A percentile compares a stretch with the other conserved stretches of the same genome.
phyloP scores from a whole-genome alignment of 176 grass and related monocot genomes.

The Neostapfia colusana region DNA sequence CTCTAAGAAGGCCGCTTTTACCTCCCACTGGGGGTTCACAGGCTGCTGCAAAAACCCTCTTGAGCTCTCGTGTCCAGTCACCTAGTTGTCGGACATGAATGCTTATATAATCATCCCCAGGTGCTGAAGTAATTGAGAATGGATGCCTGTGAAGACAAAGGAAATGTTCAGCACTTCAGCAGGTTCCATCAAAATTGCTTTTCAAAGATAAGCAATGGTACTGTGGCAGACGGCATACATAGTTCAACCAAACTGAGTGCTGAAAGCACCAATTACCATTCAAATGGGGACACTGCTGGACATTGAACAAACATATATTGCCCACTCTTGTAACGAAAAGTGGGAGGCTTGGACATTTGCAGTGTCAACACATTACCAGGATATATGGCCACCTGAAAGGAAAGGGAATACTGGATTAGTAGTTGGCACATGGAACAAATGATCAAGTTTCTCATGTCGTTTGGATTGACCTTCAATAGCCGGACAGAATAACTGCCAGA shows the following conservation, averaged over 20 bases:
- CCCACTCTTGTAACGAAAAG: constrained; percentile 92
- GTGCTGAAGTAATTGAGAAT: constrained; percentile 97
- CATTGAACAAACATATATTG: constrained; percentile 99
- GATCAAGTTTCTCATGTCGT: constrained; percentile 32
- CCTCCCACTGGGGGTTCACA: constrained; percentile 82
- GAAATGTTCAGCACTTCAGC: constrained; percentile 17
- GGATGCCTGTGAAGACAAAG: constrained; percentile 72
- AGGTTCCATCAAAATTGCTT: not conserved
- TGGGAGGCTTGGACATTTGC: constrained; percentile 88
- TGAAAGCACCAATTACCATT: constrained; percentile 61
- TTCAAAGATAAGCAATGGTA: not conserved
- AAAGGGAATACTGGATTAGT: constrained; percentile 25
- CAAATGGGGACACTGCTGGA: constrained; percentile 91
- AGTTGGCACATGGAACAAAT: constrained; percentile 24
- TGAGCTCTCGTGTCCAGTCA: constrained; percentile 95
- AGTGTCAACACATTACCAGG: constrained; percentile 91
- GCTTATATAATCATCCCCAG: constrained; percentile 87
- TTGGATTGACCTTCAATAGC: constrained; percentile 66
- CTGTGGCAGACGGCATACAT: not conserved
- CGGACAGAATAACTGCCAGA: constrained; percentile 91
- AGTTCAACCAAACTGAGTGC: constrained; percentile 4
- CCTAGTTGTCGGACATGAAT: constrained; percentile 96
- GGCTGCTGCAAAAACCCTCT: constrained; percentile 79
- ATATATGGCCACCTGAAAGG: constrained; percentile 87
- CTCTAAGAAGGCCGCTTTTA: constrained; percentile 93